Conservation (phyloP, 257 asterid genomes). For the Solanum medicagineum region DNA sequence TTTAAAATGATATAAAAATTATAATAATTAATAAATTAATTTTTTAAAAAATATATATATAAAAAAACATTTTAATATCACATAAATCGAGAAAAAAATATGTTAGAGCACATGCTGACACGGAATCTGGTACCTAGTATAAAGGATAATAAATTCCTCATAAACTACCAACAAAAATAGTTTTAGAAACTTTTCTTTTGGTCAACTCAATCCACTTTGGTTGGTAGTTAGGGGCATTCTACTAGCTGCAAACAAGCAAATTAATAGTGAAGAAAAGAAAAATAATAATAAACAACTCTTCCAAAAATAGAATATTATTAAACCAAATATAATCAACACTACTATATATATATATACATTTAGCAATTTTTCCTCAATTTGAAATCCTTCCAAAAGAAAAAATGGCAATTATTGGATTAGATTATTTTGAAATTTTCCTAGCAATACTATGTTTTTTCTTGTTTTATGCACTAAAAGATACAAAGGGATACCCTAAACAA, state of each 20-base stretch:
- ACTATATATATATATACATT: background rate
- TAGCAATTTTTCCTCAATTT: background rate
- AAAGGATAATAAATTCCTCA: background rate
- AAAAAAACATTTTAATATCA: no score
- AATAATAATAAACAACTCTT: background rate
- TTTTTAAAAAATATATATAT: no score
- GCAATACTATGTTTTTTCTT: conserved; percentile 15
- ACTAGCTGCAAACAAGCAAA: background rate
- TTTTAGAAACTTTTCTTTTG: background rate
- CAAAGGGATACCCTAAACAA: conserved; percentile 22
- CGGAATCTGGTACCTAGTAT: no score
- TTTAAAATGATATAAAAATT: no score
- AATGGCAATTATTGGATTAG: conserved; percentile 12
- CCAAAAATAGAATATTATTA: background rate
- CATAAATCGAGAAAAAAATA: no score
- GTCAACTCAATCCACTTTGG: background rate
- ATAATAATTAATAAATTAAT: no score
- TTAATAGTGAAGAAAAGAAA: background rate
- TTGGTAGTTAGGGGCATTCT: background rate
- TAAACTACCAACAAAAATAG: background rate
- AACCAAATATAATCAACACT: background rate
- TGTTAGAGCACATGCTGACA: no score
- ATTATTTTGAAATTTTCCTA: conserved; percentile 17
- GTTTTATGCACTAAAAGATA: conserved; percentile 3
- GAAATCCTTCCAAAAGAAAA: background rate